These are phyloP conservation scores for Penicillium flavigenum DNA, from an alignment of 495 filamentous ascomycete species.

Conservation along the genomic window DNA sequence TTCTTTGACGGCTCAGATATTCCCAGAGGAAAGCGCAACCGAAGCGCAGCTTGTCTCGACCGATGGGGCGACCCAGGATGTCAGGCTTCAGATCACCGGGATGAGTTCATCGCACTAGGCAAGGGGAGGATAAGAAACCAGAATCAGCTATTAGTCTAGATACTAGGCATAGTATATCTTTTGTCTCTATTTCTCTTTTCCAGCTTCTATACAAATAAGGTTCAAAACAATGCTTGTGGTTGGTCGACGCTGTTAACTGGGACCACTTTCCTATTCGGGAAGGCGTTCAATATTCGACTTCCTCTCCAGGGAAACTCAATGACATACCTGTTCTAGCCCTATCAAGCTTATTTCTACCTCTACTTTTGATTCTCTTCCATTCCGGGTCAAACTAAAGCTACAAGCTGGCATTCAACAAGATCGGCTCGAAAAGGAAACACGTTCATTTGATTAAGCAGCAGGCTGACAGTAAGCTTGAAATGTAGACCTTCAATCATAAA, in stretches of 20 bases:
- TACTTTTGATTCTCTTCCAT: background rate
- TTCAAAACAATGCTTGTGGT: too few relatives aligned
- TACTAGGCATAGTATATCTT: too few relatives aligned
- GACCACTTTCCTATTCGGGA: too few relatives aligned
- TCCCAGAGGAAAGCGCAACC: slow-evolving; percentile 25
- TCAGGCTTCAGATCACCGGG: slow-evolving; percentile 14
- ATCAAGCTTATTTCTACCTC: background rate
- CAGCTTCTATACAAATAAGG: too few relatives aligned
- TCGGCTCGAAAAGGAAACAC: background rate
- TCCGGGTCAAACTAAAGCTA: background rate
- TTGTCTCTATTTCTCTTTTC: too few relatives aligned
- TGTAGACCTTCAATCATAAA: slow-evolving; percentile 18
- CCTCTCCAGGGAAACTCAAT: too few relatives aligned
- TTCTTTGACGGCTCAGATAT: slow-evolving; percentile 38
- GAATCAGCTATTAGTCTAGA: too few relatives aligned
- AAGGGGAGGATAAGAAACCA: too few relatives aligned
- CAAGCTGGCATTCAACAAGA: background rate
- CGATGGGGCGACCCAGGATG: slow-evolving; percentile 21
- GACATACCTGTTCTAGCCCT: too few relatives aligned
- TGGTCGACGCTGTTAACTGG: too few relatives aligned
- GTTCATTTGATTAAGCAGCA: background rate
- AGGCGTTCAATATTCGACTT: too few relatives aligned
- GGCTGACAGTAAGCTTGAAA: background rate
- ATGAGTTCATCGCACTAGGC: slow-evolving; percentile 14
- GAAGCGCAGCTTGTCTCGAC: slow-evolving; percentile 26